Base-by-base conservation (phyloP, 495 filamentous ascomycete genomes). In the Tuber magnatum region DNA sequence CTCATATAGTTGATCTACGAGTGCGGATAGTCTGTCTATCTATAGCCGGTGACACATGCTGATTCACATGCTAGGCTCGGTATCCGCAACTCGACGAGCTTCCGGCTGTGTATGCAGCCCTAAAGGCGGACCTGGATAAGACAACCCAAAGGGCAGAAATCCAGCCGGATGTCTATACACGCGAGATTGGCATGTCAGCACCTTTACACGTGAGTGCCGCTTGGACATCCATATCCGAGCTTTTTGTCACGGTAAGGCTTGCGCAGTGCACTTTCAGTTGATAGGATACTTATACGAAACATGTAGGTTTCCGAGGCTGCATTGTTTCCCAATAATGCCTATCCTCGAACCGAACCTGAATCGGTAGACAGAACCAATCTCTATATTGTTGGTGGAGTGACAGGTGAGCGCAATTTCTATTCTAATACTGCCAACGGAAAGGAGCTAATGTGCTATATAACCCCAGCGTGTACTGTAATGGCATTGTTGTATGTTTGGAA, bases 101-200 rank as follows among this genome's bases (percentile, higher is more conserved):
- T 28, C 96, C 95, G 0, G 90, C 93, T 39, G 88, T 99, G 14
- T 99, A 95, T 83, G 91, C 93, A 28, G 95, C 94, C 0, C 86
- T 97, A 73, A 99, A 99, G 81, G 95, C 95, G 2, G 95, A 99
- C 83, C 87, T 90, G 71, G 95, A 99, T 83, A 95, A 95, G 81
- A 96, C 94, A 3, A 97, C 92, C 24, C 95, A 99, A 84, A 88
- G 94, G 70, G 91, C 91, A 48, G 94, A 98, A 84, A 84, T 90
- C 76, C 95, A 99, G 84, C 95, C 95, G 6, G 95, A 99, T 82
- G 90, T 93, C 74, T 98, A 97, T 82, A 97, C 95, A 0, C 87
- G 89, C 41, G 85, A 87, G 68, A 83, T 96, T 78, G 90, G 90
- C 78, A 97, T 97, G 87, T 89, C 90, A 72, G 89, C 94, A 20